Percentiles rank a stretch among this genome's conserved stretches.
These are phyloP conservation scores for Euphorbia pulcherrima DNA, from an alignment of 345 rosid genomes.

Conservation along the genomic window DNA sequence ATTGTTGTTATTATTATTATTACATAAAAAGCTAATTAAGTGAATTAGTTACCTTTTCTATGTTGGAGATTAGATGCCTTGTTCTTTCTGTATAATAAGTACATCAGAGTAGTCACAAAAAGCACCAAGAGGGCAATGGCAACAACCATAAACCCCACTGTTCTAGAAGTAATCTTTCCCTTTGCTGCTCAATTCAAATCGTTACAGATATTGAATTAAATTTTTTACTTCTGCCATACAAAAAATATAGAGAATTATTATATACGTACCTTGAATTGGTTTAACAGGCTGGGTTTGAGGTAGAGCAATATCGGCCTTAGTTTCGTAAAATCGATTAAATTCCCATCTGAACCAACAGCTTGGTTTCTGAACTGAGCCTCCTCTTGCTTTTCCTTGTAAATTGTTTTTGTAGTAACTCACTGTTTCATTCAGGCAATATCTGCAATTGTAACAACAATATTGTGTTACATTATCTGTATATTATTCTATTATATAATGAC, in stretches of 20 bases:
- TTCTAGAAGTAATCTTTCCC: not conserved
- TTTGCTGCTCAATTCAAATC: not conserved
- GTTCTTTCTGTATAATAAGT: not conserved
- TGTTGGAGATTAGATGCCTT: not conserved
- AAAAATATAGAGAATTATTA: too few species aligned
- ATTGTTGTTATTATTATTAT: too few species aligned
- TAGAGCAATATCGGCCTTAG: slow-evolving; percentile 14
- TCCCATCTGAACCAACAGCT: slow-evolving; percentile 53
- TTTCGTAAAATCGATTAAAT: slow-evolving; percentile 31
- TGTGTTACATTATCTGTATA: too few species aligned
- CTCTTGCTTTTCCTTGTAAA: slow-evolving; percentile 39
- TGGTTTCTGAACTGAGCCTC: slow-evolving; percentile 39
- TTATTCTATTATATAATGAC: too few species aligned
- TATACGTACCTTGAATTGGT: too few species aligned
- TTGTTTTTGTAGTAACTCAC: slow-evolving; percentile 13
- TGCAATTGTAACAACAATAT: slow-evolving; percentile 30
- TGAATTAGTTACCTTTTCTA: not conserved
- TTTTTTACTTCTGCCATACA: too few species aligned
- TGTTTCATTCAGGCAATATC: slow-evolving; percentile 23
- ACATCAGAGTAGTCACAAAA: not conserved
- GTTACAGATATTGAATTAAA: too few species aligned
- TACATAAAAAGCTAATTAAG: not conserved
- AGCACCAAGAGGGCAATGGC: not conserved
- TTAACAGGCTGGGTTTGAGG: slow-evolving; percentile 14
- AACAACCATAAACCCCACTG: not conserved